Conservation (phyloP, 139 green algal species). For the Astrephomene gubernaculifera region DNA sequence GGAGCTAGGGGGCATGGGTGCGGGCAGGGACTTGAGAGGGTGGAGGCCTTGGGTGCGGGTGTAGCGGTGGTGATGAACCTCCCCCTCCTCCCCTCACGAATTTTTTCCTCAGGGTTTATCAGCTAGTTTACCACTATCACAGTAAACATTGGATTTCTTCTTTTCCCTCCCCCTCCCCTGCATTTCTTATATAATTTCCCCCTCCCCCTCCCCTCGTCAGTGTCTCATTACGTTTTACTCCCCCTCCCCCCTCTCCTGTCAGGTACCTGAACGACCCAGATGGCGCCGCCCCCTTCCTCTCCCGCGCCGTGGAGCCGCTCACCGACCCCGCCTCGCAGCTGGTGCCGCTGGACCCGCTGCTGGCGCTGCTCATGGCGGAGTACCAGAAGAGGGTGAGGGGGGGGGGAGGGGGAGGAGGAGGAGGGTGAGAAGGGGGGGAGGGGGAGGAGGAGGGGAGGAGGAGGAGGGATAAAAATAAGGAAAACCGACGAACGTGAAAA, state of each 20-base stretch:
- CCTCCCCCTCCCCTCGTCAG: too few species aligned
- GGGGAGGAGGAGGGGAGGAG: not conserved
- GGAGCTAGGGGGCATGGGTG: too few species aligned
- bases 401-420: not conserved
- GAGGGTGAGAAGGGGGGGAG: not conserved
- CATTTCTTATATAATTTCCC: too few species aligned
- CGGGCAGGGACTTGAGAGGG: too few species aligned
- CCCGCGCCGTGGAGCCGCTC: conserved; percentile 20
- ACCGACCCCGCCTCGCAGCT: conserved; percentile 6
- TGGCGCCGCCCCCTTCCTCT: conserved; percentile 19
- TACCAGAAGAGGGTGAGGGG: conserved; percentile 46
- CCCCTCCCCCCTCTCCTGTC: not conserved
- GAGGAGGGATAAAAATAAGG: not conserved
- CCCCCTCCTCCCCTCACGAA: too few species aligned
- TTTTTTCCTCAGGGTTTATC: too few species aligned
- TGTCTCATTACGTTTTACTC: not conserved
- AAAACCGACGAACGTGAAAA: too few species aligned
- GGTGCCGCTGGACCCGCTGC: conserved; percentile 37
- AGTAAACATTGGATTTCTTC: too few species aligned
- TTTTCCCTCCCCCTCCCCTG: too few species aligned
- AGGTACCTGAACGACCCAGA: conserved; percentile 57
- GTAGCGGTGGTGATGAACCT: too few species aligned
- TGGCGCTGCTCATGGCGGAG: conserved; percentile 50
- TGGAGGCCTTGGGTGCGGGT: too few species aligned
- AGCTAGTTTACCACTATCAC: too few species aligned